A percentile compares a stretch with the other conserved stretches of the same genome.
phyloP scores from a whole-genome alignment of 495 filamentous ascomycete genomes.

The Xylaria acuta region DNA sequence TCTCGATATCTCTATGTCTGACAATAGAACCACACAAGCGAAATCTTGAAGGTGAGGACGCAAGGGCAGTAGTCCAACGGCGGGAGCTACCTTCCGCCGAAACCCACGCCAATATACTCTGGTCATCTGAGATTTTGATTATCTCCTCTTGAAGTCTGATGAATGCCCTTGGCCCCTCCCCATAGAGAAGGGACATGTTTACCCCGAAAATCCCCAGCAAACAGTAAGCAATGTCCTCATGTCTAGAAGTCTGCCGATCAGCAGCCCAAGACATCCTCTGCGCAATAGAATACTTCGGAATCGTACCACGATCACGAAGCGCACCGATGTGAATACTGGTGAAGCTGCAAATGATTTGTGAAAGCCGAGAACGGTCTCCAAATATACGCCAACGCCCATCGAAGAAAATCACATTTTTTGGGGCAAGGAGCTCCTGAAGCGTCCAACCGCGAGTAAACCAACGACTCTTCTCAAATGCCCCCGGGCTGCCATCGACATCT shows the following conservation, averaged over 20 bases:
- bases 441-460: constrained; percentile 57
- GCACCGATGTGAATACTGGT: constrained; percentile 39
- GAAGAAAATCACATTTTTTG: constrained; percentile 42
- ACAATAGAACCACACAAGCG: constrained; percentile 33
- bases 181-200: constrained; percentile 49
- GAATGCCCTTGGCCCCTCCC: constrained; percentile 44
- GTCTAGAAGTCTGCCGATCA: constrained; percentile 31
- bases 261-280: constrained; percentile 50
- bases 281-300: constrained; percentile 36
- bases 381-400: constrained; percentile 39
- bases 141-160: constrained; percentile 42
- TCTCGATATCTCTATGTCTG: not conserved
- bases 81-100: not conserved
- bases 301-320: constrained; percentile 29
- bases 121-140: constrained; percentile 38
- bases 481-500: constrained; percentile 34
- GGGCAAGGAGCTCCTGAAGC: constrained; percentile 53
- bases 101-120: constrained; percentile 43
- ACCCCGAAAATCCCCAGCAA: constrained; percentile 46
- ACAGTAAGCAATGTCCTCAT: constrained; percentile 48
- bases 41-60: constrained; percentile 30
- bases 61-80: constrained; percentile 26
- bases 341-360: constrained; percentile 27
- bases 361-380: constrained; percentile 35
- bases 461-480: constrained; percentile 43